A percentile compares a stretch with the other conserved stretches of the same genome.
Conservation (phyloP, 2,329 filamentous ascomycete genomes). For the Stagonosporopsis rhizophila region DNA sequence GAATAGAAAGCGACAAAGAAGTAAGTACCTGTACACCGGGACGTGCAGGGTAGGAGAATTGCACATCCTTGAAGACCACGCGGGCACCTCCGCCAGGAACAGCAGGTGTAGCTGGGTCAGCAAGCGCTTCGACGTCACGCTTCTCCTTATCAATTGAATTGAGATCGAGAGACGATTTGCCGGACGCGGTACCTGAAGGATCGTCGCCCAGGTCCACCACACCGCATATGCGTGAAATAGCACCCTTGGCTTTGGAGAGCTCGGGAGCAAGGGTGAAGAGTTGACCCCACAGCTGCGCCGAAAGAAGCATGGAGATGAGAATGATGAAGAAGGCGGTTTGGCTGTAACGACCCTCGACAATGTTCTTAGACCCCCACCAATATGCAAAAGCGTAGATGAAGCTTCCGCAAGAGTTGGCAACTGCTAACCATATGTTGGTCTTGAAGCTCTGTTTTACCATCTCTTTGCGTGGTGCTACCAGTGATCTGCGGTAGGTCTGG, state of each 20-base stretch:
- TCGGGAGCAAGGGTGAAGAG: slow-evolving; percentile 79
- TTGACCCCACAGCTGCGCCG: slow-evolving; percentile 75
- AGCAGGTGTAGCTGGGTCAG: slow-evolving; percentile 58
- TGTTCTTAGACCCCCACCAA: slow-evolving; percentile 79
- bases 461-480: slow-evolving; percentile 57
- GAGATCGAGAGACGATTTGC: slow-evolving; percentile 86
- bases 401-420: slow-evolving; percentile 67
- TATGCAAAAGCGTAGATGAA: slow-evolving; percentile 78
- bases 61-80: slow-evolving; percentile 65
- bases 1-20: slow-evolving; percentile 63
- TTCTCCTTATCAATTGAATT: slow-evolving; percentile 70
- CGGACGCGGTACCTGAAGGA: slow-evolving; percentile 61
- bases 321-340: slow-evolving; percentile 78
- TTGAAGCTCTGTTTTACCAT: slow-evolving; percentile 58
- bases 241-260: slow-evolving; percentile 70
- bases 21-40: slow-evolving; percentile 65
- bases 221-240: slow-evolving; percentile 81
- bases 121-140: slow-evolving; percentile 44
- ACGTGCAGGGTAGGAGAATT: slow-evolving; percentile 71
- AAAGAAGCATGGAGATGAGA: slow-evolving; percentile 73
- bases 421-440: slow-evolving; percentile 66
- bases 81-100: slow-evolving; percentile 67
- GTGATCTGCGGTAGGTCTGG: slow-evolving; percentile 53
- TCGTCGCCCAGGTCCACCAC: slow-evolving; percentile 50
- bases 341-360: slow-evolving; percentile 69